Evolutionary conservation across 306 rosid genomes (phyloP), one percentile per base, ranked within the genome.

Genomic region (Sicyos edulis): DNA sequence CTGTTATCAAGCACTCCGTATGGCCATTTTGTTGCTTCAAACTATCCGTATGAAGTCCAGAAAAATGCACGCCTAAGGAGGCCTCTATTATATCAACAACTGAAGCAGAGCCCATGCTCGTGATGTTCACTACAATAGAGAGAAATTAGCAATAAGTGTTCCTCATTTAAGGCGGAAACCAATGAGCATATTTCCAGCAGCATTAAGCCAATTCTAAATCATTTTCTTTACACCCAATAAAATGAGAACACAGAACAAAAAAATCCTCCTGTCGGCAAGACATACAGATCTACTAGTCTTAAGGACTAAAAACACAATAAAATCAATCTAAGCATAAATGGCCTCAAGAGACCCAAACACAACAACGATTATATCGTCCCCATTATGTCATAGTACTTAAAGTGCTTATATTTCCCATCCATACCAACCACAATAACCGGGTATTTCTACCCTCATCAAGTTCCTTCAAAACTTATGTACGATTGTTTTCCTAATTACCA

Each of bases 31-130:
- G 83, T 79, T 82, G 83, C 75, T 87, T 83, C 66, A 88, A 76
- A 40, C 81, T 84, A 70, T 93, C 85, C 81, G 85, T 79, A 81
- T 87, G 92, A 77, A 87, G 81, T 76, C 97, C 96, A 78, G 97
- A 89, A 83, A 87, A 92, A 85, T 91, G 97, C 83, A 95, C 99
- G 76, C 83, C 99, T 0, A 95, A 87, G 57, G 97, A 87, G 75
- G 99, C 88, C 79, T 89, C 95, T 85, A 95, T 85, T 77, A 95
- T 76, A 76, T 91, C 96, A 37, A 72, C 88, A 70, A 81, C 95
- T 37, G 97, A 85, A 73, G 88, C 80, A 58, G 90, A 78, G 53
- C 78, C 91, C 97, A 91, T 91, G 51, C 62, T 58, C 77, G 58
- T 51, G 68, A 76, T 77, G 86, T 88, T 83, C 73, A 76, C 62